Base-by-base conservation (phyloP, 306 rosid genomes). In the Corylus americana region DNA sequence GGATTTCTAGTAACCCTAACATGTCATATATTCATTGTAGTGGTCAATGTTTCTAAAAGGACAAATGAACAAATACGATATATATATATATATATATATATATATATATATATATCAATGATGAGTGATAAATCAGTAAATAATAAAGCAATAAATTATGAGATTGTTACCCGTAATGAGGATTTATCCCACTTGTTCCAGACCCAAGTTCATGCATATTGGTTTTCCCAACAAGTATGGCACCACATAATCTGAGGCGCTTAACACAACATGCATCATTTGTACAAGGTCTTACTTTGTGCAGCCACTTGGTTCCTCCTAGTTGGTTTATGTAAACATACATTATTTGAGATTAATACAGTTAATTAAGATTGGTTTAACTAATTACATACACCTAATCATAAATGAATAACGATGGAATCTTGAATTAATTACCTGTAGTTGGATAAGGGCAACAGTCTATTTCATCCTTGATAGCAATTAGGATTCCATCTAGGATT, bases 201-300 rank as follows among this genome's bases (percentile, higher is more conserved):
- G 94, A 83, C 7, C 98, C 98, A 83, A 94, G 95, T 84, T 94
- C 98, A 85, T 94, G 98, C 98, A 94, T 94, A 83, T 94, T 94
- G 80, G 95, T 91, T 79, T 94, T 94, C 50, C 98, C 98, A 68
- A 94, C 94, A 57, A 94, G 88, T 68, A 92, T 70, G 48, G 97
- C 93, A 7, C 98, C 98, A 1, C 97, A 92, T 64, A 61, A 78
- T 78, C 95, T 84, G 67, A 92, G 91, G 73, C 91, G 87, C 87
- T 89, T 84, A 55, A 94, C 93, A 71, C 97, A 94, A 74, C 92
- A 84, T 69, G 98, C 97, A 31, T 94, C 98, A 51, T 86, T 90
- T 10, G 66, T 80, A 73, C 97, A 94, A 55, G 82, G 80, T 81
- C 98, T 92, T 78, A 78, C 73, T 79, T 91, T 89, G 88, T 94